A percentile compares a stretch with the other conserved stretches of the same genome.
Conservation (phyloP, 106 monocot species). For the Dendrobium officinale region DNA sequence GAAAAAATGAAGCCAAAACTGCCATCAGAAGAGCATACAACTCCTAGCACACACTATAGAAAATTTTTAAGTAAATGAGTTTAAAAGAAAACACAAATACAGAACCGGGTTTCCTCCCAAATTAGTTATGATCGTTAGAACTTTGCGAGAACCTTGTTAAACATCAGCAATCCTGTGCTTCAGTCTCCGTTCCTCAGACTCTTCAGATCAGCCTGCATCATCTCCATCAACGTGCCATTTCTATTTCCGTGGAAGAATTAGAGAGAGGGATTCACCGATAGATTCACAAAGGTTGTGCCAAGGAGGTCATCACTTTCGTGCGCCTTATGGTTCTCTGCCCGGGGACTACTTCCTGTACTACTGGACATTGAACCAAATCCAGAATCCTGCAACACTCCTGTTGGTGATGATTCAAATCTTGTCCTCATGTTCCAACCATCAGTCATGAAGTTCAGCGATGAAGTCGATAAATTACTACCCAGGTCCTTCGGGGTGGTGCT, state of each 20-base stretch:
- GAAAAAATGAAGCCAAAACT: too few species aligned
- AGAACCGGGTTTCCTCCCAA: too few species aligned
- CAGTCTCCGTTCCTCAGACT: too few species aligned
- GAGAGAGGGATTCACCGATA: neutral
- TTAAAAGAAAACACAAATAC: too few species aligned
- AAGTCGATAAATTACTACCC: constrained; percentile 35
- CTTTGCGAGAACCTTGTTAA: too few species aligned
- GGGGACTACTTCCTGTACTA: neutral
- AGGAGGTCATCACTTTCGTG: constrained; percentile 3
- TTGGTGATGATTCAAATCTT: constrained; percentile 2
- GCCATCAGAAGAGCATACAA: too few species aligned
- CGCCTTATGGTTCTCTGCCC: neutral
- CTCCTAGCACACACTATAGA: too few species aligned
- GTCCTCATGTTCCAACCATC: constrained; percentile 58
- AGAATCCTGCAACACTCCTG: neutral
- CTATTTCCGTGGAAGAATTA: neutral
- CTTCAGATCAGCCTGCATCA: too few species aligned
- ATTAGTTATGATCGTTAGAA: too few species aligned
- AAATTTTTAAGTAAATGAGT: too few species aligned
- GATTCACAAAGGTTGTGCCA: neutral
- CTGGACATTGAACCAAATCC: neutral
- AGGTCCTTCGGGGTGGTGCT: constrained; percentile 30
- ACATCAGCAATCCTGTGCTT: too few species aligned
- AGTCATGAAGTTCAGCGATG: constrained; percentile 42
- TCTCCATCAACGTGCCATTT: neutral